These are phyloP conservation scores for Saprolegnia parasitica DNA, from an alignment of 352 stramenopile genomes.

Conservation along the genomic window DNA sequence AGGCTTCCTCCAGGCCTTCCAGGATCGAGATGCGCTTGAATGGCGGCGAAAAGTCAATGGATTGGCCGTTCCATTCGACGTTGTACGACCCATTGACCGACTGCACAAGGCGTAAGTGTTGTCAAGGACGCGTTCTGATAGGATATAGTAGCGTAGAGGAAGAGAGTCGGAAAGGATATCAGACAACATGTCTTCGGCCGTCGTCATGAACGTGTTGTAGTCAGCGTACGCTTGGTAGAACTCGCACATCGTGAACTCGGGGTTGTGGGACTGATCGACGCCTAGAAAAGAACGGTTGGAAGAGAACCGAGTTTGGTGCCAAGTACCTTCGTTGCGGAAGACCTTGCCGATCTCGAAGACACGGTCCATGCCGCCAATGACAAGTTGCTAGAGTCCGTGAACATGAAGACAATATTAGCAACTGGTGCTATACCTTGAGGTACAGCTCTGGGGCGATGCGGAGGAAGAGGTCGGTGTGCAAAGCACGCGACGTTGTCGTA, in stretches of 20 bases:
- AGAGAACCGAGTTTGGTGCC: not conserved
- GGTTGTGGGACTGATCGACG: conserved; percentile 98
- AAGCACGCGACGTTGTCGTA: conserved; percentile 96
- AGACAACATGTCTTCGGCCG: conserved; percentile 96
- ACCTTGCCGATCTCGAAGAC: conserved; percentile 99
- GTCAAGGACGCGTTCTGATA: not conserved
- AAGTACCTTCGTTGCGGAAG: conserved; percentile 95
- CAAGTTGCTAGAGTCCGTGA: conserved; percentile 43
- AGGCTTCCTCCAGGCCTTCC: conserved; percentile 90
- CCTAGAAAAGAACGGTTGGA: conserved; percentile 30
- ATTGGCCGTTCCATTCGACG: conserved; percentile 86
- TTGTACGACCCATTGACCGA: conserved; percentile 94
- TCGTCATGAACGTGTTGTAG: conserved; percentile 98
- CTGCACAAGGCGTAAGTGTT: conserved; percentile 88
- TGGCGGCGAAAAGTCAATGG: conserved; percentile 98
- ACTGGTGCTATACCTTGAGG: conserved; percentile 74
- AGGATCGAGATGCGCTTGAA: conserved; percentile 97
- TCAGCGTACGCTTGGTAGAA: conserved; percentile 99
- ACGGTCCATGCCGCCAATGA: conserved; percentile 95
- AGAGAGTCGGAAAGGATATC: conserved; percentile 37
- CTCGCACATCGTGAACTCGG: conserved; percentile 99
- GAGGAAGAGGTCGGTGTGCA: conserved; percentile 95
- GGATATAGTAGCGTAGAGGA: not conserved
- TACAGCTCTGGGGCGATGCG: conserved; percentile 97
- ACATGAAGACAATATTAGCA: not conserved